A percentile compares a stretch with the other conserved stretches of the same genome.
Conservation (phyloP, 208 protist species). For the Sergeia podlipaevii region DNA sequence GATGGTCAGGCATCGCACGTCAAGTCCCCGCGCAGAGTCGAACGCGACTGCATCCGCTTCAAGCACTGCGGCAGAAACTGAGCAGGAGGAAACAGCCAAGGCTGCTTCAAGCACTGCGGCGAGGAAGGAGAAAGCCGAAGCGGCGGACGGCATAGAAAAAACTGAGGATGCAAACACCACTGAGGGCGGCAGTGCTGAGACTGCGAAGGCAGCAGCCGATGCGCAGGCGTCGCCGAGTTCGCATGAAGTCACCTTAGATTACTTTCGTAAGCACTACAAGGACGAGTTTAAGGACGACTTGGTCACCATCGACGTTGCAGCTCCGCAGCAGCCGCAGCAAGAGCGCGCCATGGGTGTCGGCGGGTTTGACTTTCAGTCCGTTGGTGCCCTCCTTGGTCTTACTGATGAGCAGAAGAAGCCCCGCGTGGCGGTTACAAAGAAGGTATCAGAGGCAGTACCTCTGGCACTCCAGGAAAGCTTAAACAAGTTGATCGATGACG, state of each 20-base stretch:
- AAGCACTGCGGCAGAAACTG: conserved; percentile 10
- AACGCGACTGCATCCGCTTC: background rate
- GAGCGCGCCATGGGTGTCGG: conserved; percentile 10
- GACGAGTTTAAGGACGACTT: conserved; percentile 69
- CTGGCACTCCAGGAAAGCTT: conserved; percentile 83
- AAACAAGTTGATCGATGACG: conserved; percentile 89
- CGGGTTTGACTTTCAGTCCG: conserved; percentile 53
- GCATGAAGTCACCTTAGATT: conserved; percentile 57
- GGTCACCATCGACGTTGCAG: conserved; percentile 70
- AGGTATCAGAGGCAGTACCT: conserved; percentile 73
- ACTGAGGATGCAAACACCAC: background rate
- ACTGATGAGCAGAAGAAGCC: conserved; percentile 32
- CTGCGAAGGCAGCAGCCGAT: background rate
- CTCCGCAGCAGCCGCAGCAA: conserved; percentile 37
- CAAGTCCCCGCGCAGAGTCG: conserved; percentile 2
- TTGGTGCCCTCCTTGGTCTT: conserved; percentile 64
- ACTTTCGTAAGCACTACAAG: conserved; percentile 75
- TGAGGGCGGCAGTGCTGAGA: background rate
- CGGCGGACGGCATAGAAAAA: background rate
- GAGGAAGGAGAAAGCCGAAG: conserved; percentile 2
- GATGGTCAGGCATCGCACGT: conserved; percentile 29
- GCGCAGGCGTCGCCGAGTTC: conserved; percentile 5
- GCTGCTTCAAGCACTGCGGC: background rate
- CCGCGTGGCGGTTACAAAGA: conserved; percentile 62
- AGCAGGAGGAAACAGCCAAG: conserved; percentile 11